phyloP scores from a whole-genome alignment of 2,329 filamentous ascomycete species.

The Fusarium drepaniforme region DNA sequence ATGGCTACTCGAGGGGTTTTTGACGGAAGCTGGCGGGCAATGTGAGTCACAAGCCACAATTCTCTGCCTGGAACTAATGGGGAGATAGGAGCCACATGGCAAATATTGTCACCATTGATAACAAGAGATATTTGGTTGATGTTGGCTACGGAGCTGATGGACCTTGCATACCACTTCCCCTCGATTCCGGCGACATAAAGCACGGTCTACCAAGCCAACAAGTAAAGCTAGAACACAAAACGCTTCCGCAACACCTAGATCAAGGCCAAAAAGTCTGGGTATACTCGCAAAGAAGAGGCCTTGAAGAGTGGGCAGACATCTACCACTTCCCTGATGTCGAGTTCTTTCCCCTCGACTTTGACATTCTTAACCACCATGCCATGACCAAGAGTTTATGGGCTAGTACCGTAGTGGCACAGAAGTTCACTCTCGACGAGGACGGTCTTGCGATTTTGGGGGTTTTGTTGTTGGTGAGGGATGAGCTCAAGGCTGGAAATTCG shows the following conservation, averaged over 20 bases:
- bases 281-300: not conserved
- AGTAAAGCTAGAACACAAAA: not conserved
- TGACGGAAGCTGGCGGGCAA: not conserved
- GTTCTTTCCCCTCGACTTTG: not conserved
- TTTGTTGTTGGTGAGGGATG: not conserved
- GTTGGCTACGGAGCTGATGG: not conserved
- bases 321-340: not conserved
- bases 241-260: not conserved
- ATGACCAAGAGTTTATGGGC: not conserved
- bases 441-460: not conserved
- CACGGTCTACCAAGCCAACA: not conserved
- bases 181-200: not conserved
- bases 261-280: not conserved
- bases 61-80: not conserved
- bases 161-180: not conserved
- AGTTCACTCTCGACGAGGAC: not conserved
- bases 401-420: not conserved
- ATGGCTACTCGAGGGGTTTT: constrained; percentile 3
- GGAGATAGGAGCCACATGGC: not conserved
- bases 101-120: not conserved
- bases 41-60: not conserved
- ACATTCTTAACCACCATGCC: not conserved
- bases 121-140: not conserved
- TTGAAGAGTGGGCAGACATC: not conserved
- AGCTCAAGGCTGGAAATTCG: not conserved